Evolutionary conservation across 2,329 filamentous ascomycete genomes (phyloP).

Genomic region (Fusarium domesticum): DNA sequence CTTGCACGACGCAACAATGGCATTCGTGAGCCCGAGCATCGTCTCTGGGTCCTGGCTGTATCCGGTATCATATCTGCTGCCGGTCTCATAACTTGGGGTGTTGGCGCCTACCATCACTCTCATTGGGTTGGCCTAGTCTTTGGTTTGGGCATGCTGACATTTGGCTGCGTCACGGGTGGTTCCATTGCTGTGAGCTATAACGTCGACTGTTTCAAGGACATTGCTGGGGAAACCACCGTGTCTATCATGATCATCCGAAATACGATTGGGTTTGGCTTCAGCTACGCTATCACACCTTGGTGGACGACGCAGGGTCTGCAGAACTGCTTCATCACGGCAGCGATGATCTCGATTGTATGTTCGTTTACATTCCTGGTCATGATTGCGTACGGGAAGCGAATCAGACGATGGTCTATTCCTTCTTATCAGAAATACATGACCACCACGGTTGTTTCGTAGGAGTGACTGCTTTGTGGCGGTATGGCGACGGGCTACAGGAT

Average conservation of each 20-base stretch:
- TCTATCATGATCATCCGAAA: conserved; percentile 41
- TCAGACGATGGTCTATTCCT: too few relatives aligned
- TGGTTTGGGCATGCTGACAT: conserved; percentile 38
- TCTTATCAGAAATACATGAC: too few relatives aligned
- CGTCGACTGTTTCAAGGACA: conserved; percentile 41
- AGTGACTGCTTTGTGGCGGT: too few relatives aligned
- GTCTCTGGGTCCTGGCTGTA: conserved; percentile 39
- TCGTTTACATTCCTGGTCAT: conserved; percentile 43
- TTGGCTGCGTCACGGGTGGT: conserved; percentile 35
- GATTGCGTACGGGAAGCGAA: conserved; percentile 48
- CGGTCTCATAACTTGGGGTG: conserved; percentile 34
- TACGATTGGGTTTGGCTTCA: conserved; percentile 37
- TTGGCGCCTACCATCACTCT: conserved; percentile 36
- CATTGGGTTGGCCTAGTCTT: conserved; percentile 44
- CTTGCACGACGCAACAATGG: conserved; percentile 40
- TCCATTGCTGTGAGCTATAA: conserved; percentile 40
- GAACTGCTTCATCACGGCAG: conserved; percentile 43
- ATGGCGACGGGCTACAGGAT: too few relatives aligned
- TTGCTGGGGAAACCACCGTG: conserved; percentile 39
- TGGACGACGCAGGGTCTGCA: conserved; percentile 40
- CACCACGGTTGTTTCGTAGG: too few relatives aligned
- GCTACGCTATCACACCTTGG: conserved; percentile 45
- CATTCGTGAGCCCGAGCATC: conserved; percentile 41
- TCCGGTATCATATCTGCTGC: conserved; percentile 31
- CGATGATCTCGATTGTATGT: conserved; percentile 39